Conservation (phyloP, 108 stramenopile species). For the Schizochytrium sp. region DNA sequence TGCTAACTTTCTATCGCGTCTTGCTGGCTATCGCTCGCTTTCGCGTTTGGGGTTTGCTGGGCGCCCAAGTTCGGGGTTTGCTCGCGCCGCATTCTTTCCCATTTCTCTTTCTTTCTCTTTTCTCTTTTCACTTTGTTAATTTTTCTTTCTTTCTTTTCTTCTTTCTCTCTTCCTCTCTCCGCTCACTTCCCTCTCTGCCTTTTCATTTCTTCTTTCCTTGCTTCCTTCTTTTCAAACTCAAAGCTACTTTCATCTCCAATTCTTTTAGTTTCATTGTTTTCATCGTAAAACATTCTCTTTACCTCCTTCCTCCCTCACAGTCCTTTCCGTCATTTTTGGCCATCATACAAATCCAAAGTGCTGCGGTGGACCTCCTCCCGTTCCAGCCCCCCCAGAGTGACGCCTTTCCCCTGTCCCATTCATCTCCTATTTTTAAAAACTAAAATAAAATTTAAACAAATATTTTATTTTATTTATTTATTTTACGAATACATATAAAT, state of each 20-base stretch:
- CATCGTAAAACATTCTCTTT: background rate
- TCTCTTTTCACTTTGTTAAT: background rate
- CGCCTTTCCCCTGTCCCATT: too few species aligned
- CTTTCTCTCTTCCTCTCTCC: background rate
- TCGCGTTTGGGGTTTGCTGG: slow-evolving; percentile 24
- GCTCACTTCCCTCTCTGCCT: too few species aligned
- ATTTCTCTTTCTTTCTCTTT: background rate
- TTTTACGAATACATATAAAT: too few species aligned
- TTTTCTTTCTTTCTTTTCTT: background rate
- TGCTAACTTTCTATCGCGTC: background rate
- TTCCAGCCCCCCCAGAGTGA: too few species aligned
- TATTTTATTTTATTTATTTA: too few species aligned
- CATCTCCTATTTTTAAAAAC: too few species aligned
- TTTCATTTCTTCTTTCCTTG: too few species aligned
- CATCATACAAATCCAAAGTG: too few species aligned
- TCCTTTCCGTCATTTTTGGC: background rate
- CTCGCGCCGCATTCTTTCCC: background rate
- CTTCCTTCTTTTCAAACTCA: too few species aligned
- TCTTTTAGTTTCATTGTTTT: background rate
- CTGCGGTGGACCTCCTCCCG: too few species aligned
- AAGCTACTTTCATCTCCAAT: too few species aligned
- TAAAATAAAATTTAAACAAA: too few species aligned
- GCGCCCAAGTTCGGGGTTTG: background rate
- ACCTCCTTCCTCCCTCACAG: background rate
- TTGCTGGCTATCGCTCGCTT: background rate